Evolutionary conservation across 2,329 filamentous ascomycete species (phyloP).

Genomic region (Thielaviopsis punctulata): DNA sequence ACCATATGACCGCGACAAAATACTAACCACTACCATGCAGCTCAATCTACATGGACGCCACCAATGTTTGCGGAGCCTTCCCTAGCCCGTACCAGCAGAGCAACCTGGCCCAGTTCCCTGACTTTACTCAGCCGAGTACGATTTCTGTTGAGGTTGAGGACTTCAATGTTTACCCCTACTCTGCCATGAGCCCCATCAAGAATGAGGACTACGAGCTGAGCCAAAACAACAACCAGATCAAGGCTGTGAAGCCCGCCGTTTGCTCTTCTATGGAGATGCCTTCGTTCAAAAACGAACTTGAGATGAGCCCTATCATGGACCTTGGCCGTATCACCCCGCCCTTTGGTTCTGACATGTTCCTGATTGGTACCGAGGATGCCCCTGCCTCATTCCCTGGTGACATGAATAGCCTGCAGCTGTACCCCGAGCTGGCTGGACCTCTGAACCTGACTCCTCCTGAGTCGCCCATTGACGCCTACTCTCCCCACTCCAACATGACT

Average conservation of each 20-base stretch:
- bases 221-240: constrained; percentile 4
- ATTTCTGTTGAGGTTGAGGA: constrained; percentile 1
- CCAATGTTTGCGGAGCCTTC: not conserved
- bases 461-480: constrained; percentile 11
- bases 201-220: not conserved
- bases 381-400: constrained; percentile 5
- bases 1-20: not conserved
- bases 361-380: constrained; percentile 1
- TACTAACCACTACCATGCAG: not conserved
- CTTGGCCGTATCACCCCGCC: constrained; percentile 1
- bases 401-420: constrained; percentile 9
- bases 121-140: constrained; percentile 1
- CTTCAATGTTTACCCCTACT: constrained; percentile 1
- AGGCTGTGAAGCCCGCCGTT: not conserved
- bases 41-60: not conserved
- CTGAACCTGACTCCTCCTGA: constrained; percentile 14
- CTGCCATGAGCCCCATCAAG: constrained; percentile 1
- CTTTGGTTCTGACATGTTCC: constrained; percentile 5
- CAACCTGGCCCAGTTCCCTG: constrained; percentile 1
- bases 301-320: constrained; percentile 5
- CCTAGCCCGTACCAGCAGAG: not conserved
- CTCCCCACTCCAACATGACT: not conserved
- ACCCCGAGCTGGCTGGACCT: not conserved
- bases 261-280: constrained; percentile 2
- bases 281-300: not conserved